Evolutionary conservation across 1,284 basidiomycete species (phyloP), one percentile per base, ranked within the genome.

Genomic region (Puccinia coronata): DNA sequence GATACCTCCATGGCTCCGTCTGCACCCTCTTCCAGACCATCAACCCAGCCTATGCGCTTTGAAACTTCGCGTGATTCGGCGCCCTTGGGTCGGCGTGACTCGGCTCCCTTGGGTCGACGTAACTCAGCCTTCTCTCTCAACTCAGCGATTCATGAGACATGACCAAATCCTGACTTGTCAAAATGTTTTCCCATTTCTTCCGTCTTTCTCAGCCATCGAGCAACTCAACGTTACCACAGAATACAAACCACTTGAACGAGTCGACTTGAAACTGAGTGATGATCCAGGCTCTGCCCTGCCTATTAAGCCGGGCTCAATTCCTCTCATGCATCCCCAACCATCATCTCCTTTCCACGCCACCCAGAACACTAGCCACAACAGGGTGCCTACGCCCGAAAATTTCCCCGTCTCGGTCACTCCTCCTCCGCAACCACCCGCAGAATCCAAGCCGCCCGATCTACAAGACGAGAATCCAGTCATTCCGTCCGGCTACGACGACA

Each of bases 401-500:
- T 74, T 81, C 28, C 70, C 69, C 34, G 16, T 20, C 11, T 53
- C 79, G 14, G 49, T 23, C 25, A 73, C 79, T 31, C 71, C 79
- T n/a, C 79, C 79, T 28, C 55, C 69, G n/a, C 53, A 63, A 36
- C 67, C 55, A 36, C 69, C 69, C 61, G 41, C n/a, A n/a, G 71
- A 63, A 28, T 14, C 39, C 12, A 55, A 73, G 23, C 79, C 55
- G 36, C 70, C 71, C 12, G 41, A 51, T 39, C 12, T 81, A 31
- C 71, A 73, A 61, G n/a, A 55, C 9, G 70, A 72, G 14, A 69
- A 57, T 36, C 78, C 78, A 31, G 28, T 73, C 36, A 53, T 69
- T 14, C 59, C 67, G 12, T 71, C 78, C 8, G 78, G 78, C 25
- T 80, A 80, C 41, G 78, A 80, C 63, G 78, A 80, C 57, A 72